Base-by-base conservation (phyloP, 1,139 yeast genomes). In the Pneumocystis jirovecii region DNA sequence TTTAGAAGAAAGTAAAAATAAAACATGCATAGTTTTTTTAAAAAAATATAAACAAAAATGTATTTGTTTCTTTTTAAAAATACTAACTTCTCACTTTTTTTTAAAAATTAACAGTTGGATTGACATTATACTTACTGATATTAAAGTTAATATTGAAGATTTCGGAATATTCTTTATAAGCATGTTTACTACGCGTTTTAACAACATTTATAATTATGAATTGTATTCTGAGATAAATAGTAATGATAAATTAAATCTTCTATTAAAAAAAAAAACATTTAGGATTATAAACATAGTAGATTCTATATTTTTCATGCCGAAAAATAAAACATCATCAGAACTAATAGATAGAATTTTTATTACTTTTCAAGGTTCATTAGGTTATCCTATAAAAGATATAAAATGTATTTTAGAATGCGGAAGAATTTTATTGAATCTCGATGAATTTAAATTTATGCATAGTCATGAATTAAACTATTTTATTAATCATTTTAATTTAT, bases 361-460 rank as follows among this genome's bases (percentile, higher is more conserved):
- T 29, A 34, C 12, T 29, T 12, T 21, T 19, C 57, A 50, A 25
- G 57, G 57, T 12, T 8, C 10, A 21, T 15, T 50, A 21, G 57
- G 25, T 25, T 25, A 25, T 50, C 8, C 31, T 12, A 50, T 50
- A 50, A 25, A 50, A 29, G 17, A 25, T 50, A 12, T 50, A 50
- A 50, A 50, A 50, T 50, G 34, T 25, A 8, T 68, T 70, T 62
- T 77, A 76, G 69, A 66, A 75, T 19, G 65, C 75, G 12, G 78
- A 76, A 65, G 68, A 25, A 8, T 50, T 50, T 3, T 8, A 50
- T 25, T 50, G 25, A 34, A 29, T 50, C 34, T 50, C 21, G 57
- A 25, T 50, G 34, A 50, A 19, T 25, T 50, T 50, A n/a, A 7
- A 19, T 50, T 25, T 50, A 25, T 25, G 34, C 6, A 50, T 50